Percentiles rank a stretch among this genome's conserved stretches.
phyloP scores from a whole-genome alignment of 768 basidiomycete genomes.

The Tulasnella sp. region DNA sequence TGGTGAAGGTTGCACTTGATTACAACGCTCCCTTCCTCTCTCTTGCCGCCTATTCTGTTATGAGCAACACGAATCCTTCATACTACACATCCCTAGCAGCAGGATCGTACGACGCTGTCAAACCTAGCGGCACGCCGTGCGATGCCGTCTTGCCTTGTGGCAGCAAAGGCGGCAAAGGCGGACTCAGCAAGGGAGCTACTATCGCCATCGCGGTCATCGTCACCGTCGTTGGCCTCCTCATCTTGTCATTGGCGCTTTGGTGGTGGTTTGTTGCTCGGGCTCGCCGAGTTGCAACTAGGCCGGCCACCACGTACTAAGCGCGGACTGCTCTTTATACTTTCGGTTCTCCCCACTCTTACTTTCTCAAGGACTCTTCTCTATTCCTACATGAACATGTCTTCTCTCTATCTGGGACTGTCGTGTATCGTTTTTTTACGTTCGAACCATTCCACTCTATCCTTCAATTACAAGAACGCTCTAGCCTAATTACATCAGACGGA shows the following conservation, averaged over 20 bases:
- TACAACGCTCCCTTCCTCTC: slow-evolving; percentile 88
- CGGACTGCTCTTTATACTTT: slow-evolving; percentile 14
- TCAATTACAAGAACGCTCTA: not conserved
- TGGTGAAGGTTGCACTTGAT: slow-evolving; percentile 57
- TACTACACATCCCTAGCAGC: slow-evolving; percentile 54
- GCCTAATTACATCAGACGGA: not conserved
- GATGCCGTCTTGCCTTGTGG: slow-evolving; percentile 49
- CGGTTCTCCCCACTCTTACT: not conserved
- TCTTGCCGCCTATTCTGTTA: slow-evolving; percentile 64
- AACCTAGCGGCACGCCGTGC: slow-evolving; percentile 63
- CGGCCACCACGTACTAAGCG: not conserved
- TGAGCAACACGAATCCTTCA: slow-evolving; percentile 46
- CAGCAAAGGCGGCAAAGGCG: not conserved
- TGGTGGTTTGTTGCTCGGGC: not conserved
- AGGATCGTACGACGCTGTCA: slow-evolving; percentile 50
- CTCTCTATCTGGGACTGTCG: not conserved
- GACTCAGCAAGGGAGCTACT: slow-evolving; percentile 44
- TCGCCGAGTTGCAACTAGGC: not conserved
- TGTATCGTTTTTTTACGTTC: not conserved
- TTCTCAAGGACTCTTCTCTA: not conserved
- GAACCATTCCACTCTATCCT: not conserved
- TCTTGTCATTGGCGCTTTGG: slow-evolving; percentile 31
- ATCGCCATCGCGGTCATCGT: slow-evolving; percentile 63
- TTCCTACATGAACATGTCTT: not conserved
- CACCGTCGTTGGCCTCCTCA: slow-evolving; percentile 45